Conservation (phyloP, 1,139 yeast genomes). For the Hyphopichia burtonii region DNA sequence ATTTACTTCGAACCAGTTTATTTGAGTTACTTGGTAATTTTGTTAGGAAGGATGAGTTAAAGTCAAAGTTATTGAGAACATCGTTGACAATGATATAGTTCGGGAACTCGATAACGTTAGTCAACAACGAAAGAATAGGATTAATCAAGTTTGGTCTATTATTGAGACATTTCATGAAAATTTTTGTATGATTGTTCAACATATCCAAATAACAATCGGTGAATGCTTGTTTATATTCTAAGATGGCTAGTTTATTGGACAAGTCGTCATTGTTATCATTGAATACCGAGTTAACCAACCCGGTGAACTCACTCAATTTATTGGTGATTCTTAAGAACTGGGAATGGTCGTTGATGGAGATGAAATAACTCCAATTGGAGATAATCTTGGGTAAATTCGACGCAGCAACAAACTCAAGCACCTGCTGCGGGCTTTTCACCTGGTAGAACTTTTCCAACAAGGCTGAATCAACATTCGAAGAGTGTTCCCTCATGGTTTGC, state of each 20-base stretch:
- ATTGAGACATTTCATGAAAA: constrained; percentile 67
- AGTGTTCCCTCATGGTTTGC: not conserved
- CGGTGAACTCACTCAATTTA: constrained; percentile 12
- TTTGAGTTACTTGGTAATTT: constrained; percentile 44
- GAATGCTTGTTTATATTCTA: constrained; percentile 19
- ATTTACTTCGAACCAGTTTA: constrained; percentile 47
- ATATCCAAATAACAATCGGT: constrained; percentile 48
- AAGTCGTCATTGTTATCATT: constrained; percentile 9
- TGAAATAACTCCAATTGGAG: constrained; percentile 57
- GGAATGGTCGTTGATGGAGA: constrained; percentile 61
- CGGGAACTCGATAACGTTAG: constrained; percentile 49
- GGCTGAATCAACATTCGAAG: constrained; percentile 17
- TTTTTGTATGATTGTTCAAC: constrained; percentile 55
- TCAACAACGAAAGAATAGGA: constrained; percentile 58
- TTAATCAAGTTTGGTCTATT: constrained; percentile 60
- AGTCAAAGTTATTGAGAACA: constrained; percentile 65
- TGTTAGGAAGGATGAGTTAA: constrained; percentile 59
- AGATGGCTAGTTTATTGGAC: constrained; percentile 8
- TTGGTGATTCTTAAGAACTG: constrained; percentile 45
- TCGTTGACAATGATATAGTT: constrained; percentile 54
- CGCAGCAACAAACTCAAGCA: constrained; percentile 15
- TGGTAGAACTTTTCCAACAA: constrained; percentile 15
- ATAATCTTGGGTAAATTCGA: constrained; percentile 20
- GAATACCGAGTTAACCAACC: constrained; percentile 8
- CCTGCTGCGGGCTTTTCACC: constrained; percentile 3